phyloP scores from a whole-genome alignment of 164 flowering plant species.

The Vitis rupestris region DNA sequence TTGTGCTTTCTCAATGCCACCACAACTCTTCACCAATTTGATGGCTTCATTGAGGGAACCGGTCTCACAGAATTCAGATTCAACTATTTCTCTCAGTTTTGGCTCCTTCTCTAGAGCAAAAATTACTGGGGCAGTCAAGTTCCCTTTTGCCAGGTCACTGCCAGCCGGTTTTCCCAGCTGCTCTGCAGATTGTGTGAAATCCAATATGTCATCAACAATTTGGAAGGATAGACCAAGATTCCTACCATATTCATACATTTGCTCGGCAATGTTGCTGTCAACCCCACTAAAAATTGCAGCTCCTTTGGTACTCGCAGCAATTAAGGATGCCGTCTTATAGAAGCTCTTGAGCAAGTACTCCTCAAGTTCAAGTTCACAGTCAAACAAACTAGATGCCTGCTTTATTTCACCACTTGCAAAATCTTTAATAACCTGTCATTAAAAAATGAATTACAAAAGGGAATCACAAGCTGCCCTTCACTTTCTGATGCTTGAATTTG shows the following conservation, averaged over 20 bases:
- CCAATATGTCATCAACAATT: conserved; percentile 91
- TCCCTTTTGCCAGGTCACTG: conserved; percentile 83
- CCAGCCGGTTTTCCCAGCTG: conserved; percentile 96
- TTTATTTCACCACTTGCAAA: conserved; percentile 99
- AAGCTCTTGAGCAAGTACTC: conserved; percentile 89
- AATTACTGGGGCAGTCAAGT: conserved; percentile 90
- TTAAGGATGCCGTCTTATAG: conserved; percentile 90
- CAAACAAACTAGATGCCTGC: conserved; percentile 92
- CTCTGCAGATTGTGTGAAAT: conserved; percentile 90
- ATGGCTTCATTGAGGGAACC: conserved; percentile 83
- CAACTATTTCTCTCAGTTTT: conserved; percentile 74
- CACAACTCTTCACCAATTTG: conserved; percentile 50
- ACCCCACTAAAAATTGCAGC: conserved; percentile 88
- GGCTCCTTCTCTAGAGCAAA: conserved; percentile 83
- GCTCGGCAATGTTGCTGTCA: conserved; percentile 33
- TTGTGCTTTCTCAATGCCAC: conserved; percentile 77
- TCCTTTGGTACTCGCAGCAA: conserved; percentile 90
- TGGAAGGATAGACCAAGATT: conserved; percentile 95
- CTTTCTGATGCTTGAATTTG: background rate
- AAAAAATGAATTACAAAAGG: background rate
- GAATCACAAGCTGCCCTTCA: background rate
- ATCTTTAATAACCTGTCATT: conserved; percentile 87
- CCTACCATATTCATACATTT: conserved; percentile 86
- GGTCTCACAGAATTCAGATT: conserved; percentile 74
- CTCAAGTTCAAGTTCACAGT: conserved; percentile 73